A percentile compares a stretch with the other conserved stretches of the same genome.
phyloP scores from a whole-genome alignment of 257 asterid species.

The Lithospermum erythrorhizon region DNA sequence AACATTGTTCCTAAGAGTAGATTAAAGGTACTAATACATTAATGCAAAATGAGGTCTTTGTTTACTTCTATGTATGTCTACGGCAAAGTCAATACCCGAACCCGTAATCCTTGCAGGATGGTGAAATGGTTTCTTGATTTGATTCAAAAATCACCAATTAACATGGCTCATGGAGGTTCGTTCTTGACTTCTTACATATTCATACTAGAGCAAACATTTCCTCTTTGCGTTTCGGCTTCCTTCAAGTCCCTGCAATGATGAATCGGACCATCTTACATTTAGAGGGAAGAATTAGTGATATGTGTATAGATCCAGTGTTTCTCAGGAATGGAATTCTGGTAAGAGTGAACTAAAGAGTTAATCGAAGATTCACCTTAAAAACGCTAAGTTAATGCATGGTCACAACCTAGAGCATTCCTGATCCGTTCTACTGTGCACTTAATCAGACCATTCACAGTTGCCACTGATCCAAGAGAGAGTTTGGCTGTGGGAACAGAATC shows the following conservation, averaged over 20 bases:
- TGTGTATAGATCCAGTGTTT: too few species aligned
- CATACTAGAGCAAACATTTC: slow-evolving; percentile 18
- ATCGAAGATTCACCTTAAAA: neutral
- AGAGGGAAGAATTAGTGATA: too few species aligned
- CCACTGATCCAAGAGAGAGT: slow-evolving; percentile 64
- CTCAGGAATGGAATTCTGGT: too few species aligned
- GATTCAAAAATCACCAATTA: slow-evolving; percentile 17
- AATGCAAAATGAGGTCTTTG: neutral
- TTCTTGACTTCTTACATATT: slow-evolving; percentile 55
- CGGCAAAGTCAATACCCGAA: slow-evolving; percentile 66
- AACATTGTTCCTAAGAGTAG: neutral
- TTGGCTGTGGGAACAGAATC: slow-evolving; percentile 71
- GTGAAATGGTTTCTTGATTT: slow-evolving; percentile 17
- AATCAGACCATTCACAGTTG: slow-evolving; percentile 66
- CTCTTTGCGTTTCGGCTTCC: neutral
- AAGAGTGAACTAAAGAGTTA: too few species aligned
- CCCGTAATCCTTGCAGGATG: slow-evolving; percentile 40
- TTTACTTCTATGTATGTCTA: neutral
- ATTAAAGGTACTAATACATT: neutral
- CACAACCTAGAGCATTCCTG: slow-evolving; percentile 46
- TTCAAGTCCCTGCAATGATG: neutral
- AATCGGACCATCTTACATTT: neutral
- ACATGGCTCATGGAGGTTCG: slow-evolving; percentile 57
- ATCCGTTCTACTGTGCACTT: slow-evolving; percentile 74
- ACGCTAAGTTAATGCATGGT: slow-evolving; percentile 11